Percentiles rank a stretch among this genome's conserved stretches.
Conservation (phyloP, 768 basidiomycete genomes). For the Tylopilus plumbeoviolaceoides region DNA sequence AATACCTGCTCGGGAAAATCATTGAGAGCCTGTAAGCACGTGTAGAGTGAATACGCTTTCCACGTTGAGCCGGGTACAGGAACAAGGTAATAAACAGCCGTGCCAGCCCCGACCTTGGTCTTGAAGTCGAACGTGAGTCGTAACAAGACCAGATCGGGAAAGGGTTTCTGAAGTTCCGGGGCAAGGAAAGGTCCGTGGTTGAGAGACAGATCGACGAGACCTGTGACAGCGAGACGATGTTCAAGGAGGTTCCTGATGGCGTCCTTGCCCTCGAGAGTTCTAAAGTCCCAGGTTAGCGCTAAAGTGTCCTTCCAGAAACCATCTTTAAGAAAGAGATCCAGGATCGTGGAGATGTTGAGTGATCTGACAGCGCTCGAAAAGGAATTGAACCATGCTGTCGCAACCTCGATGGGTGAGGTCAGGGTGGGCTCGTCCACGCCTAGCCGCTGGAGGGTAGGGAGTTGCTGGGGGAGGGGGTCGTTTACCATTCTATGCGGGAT, state of each 20-base stretch:
- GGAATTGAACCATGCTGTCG: slow-evolving; percentile 21
- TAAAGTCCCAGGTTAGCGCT: slow-evolving; percentile 53
- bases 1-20: slow-evolving; percentile 36
- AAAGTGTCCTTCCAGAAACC: slow-evolving; percentile 50
- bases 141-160: slow-evolving; percentile 57
- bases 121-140: slow-evolving; percentile 54
- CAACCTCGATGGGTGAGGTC: slow-evolving; percentile 16
- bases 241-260: slow-evolving; percentile 37
- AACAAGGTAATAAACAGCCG: slow-evolving; percentile 51
- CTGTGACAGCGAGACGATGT: slow-evolving; percentile 25
- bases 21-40: slow-evolving; percentile 56
- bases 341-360: slow-evolving; percentile 9
- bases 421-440: slow-evolving; percentile 15
- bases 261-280: slow-evolving; percentile 39
- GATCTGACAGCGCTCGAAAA: slow-evolving; percentile 22
- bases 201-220: slow-evolving; percentile 7
- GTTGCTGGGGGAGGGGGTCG: too few relatives aligned
- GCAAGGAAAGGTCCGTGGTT: slow-evolving; percentile 23
- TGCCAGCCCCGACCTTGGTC: slow-evolving; percentile 43
- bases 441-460: not conserved
- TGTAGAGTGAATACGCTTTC: slow-evolving; percentile 59
- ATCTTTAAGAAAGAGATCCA: slow-evolving; percentile 26
- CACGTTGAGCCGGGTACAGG: slow-evolving; percentile 42
- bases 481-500: not conserved
- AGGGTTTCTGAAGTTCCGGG: slow-evolving; percentile 36